Conservation (phyloP, 495 filamentous ascomycete species). For the Amphirosellinia nigrospora region DNA sequence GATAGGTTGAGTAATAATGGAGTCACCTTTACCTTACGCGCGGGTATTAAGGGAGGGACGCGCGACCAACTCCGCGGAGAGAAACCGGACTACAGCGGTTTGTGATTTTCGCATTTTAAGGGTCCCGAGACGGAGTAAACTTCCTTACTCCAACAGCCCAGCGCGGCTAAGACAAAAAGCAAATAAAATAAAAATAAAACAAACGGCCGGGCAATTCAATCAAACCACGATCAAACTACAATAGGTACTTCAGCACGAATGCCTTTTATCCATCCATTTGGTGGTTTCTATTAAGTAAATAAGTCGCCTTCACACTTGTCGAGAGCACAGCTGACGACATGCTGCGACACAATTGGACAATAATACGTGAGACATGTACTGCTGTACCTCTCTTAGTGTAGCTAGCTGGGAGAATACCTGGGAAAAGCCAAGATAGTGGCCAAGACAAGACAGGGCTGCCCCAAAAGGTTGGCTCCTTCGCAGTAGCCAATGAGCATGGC, state of each 20-base stretch:
- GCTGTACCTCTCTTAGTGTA: not conserved
- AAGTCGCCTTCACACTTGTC: not conserved
- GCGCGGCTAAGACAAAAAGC: not conserved
- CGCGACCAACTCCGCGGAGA: not conserved
- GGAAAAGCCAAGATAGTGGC: slow-evolving; percentile 23
- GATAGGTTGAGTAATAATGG: not conserved
- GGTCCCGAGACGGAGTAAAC: too few species aligned
- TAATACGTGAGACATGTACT: not conserved
- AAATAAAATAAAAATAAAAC: not conserved
- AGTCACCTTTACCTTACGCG: not conserved
- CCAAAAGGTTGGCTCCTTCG: not conserved
- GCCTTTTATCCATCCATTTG: not conserved
- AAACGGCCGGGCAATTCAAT: not conserved
- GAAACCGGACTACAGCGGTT: not conserved
- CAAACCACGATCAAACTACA: not conserved
- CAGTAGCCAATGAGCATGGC: slow-evolving; percentile 20
- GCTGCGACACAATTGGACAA: slow-evolving; percentile 14
- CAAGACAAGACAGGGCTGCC: slow-evolving; percentile 20
- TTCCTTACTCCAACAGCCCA: not conserved
- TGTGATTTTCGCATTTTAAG: not conserved
- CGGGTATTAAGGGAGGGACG: not conserved
- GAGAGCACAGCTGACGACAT: slow-evolving; percentile 14
- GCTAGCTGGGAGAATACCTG: not conserved
- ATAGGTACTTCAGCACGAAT: not conserved
- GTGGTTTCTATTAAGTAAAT: not conserved